Evolutionary conservation across 345 rosid genomes (phyloP).

Genomic region (Raphanus sativus): DNA sequence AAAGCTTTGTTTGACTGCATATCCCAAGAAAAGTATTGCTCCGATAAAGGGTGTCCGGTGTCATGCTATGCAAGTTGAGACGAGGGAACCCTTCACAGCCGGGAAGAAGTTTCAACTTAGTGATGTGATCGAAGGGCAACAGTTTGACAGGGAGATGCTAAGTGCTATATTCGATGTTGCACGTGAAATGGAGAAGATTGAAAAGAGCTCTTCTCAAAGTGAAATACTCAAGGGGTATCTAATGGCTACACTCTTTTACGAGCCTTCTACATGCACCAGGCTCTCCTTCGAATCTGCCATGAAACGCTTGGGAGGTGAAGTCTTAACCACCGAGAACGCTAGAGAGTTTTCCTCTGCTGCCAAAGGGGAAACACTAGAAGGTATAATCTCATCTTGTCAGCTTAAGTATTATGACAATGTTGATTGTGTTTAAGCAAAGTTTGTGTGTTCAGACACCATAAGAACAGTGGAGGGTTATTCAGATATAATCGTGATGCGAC

Average conservation of each 20-base stretch:
- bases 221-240: constrained; percentile 79
- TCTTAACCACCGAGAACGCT: constrained; percentile 92
- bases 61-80: constrained; percentile 43
- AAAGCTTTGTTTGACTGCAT: constrained; percentile 22
- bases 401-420: not conserved
- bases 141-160: constrained; percentile 78
- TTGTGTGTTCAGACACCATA: constrained; percentile 61
- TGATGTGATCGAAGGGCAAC: constrained; percentile 88
- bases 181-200: constrained; percentile 78
- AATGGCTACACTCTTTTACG: constrained; percentile 94
- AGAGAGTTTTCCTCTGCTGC: constrained; percentile 93
- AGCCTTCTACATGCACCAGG: constrained; percentile 98
- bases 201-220: constrained; percentile 71
- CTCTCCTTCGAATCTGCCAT: constrained; percentile 95
- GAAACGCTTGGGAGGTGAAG: constrained; percentile 95
- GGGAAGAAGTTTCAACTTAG: constrained; percentile 74
- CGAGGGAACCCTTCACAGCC: constrained; percentile 8
- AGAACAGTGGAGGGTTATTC: constrained; percentile 94
- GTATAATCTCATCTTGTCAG: constrained; percentile 28
- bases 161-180: constrained; percentile 79
- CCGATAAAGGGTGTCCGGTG: constrained; percentile 38
- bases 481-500: constrained; percentile 92
- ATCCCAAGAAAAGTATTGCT: constrained; percentile 25
- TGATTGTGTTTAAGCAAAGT: not conserved
- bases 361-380: constrained; percentile 98